Conservation (phyloP, 2,329 filamentous ascomycete genomes). For the Clonostachys solani region DNA sequence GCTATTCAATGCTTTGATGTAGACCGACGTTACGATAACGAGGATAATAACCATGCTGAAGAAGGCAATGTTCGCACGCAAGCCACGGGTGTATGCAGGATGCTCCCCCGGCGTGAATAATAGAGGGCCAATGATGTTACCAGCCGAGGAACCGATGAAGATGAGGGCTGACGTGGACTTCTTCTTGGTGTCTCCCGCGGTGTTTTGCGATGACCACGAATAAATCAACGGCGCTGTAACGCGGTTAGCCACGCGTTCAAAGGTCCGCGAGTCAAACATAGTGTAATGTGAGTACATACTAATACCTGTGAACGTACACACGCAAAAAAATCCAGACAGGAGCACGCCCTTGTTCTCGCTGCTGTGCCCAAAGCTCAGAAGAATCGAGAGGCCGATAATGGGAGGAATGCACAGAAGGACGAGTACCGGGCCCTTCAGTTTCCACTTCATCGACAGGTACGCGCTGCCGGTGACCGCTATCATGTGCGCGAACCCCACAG, state of each 20-base stretch:
- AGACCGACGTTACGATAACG: conserved; percentile 32
- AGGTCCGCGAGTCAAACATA: conserved; percentile 28
- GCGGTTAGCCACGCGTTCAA: conserved; percentile 11
- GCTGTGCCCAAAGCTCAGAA: conserved; percentile 43
- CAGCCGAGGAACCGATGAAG: conserved; percentile 61
- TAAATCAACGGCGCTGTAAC: conserved; percentile 49
- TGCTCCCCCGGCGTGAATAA: conserved; percentile 53
- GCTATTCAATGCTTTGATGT: conserved; percentile 48
- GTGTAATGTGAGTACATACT: conserved; percentile 32
- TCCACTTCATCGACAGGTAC: conserved; percentile 47
- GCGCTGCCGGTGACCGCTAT: conserved; percentile 54
- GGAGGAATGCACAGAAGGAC: conserved; percentile 51
- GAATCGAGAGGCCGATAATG: conserved; percentile 50
- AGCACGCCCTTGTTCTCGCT: conserved; percentile 39
- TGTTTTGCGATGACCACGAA: conserved; percentile 58
- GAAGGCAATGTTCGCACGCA: conserved; percentile 56
- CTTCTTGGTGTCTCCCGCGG: conserved; percentile 66
- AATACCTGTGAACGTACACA: conserved; percentile 49
- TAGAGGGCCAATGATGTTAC: conserved; percentile 63
- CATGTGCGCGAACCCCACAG: conserved; percentile 55
- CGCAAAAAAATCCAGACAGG: conserved; percentile 52
- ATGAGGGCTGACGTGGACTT: conserved; percentile 62
- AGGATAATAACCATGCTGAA: conserved; percentile 56
- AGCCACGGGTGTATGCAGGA: conserved; percentile 39
- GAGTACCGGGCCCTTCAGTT: conserved; percentile 53